phyloP scores from a whole-genome alignment of 805 yeast genomes.

The Barnettozyma californica region DNA sequence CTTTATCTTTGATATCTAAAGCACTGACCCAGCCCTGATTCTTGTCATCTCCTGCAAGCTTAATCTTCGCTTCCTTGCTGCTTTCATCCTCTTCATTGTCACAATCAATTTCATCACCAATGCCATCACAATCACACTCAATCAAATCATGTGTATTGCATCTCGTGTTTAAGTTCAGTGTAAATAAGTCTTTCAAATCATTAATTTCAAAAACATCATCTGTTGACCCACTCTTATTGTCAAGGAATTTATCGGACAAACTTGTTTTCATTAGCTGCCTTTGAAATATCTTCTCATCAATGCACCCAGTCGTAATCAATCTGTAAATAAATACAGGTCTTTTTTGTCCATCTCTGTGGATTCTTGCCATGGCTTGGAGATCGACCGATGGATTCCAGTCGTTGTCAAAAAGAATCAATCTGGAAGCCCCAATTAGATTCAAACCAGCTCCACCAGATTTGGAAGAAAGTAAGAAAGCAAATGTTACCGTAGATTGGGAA shows the following conservation, averaged over 20 bases:
- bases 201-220: constrained; percentile 63
- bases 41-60: constrained; percentile 10
- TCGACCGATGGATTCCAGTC: constrained; percentile 98
- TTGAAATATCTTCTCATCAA: constrained; percentile 92
- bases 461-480: constrained; percentile 76
- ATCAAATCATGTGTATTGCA: constrained; percentile 78
- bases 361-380: constrained; percentile 90
- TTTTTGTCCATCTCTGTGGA: constrained; percentile 90
- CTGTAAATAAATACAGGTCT: constrained; percentile 77
- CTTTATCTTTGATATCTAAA: constrained; percentile 11
- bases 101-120: constrained; percentile 34
- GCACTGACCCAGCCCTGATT: constrained; percentile 22
- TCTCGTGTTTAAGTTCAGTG: constrained; percentile 41
- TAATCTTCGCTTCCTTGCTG: constrained; percentile 18
- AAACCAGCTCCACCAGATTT: constrained; percentile 94
- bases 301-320: constrained; percentile 79
- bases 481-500: constrained; percentile 25
- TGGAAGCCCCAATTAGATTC: constrained; percentile 84
- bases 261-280: constrained; percentile 82
- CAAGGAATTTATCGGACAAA: constrained; percentile 68
- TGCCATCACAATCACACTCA: constrained; percentile 56
- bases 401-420: constrained; percentile 80
- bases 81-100: constrained; percentile 21
- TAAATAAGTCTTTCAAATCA: constrained; percentile 73
- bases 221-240: constrained; percentile 35